A percentile compares a stretch with the other conserved stretches of the same genome.
These are phyloP conservation scores for Aspergillus costaricaensis DNA, from an alignment of 2,329 filamentous ascomycete genomes.

Conservation along the genomic window DNA sequence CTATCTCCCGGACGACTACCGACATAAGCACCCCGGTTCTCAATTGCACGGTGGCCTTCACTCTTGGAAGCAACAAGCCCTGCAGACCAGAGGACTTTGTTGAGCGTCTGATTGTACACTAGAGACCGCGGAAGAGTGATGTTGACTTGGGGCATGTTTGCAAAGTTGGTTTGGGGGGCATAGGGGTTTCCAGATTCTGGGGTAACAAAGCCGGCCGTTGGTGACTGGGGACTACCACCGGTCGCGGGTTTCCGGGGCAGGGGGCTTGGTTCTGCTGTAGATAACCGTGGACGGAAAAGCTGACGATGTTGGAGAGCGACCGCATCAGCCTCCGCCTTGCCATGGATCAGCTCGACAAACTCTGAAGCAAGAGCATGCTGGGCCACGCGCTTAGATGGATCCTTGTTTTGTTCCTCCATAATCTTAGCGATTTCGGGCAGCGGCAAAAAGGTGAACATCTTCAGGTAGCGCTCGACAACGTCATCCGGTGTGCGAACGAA, in stretches of 20 bases:
- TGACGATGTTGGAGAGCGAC: slow-evolving; percentile 61
- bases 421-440: slow-evolving; percentile 64
- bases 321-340: slow-evolving; percentile 62
- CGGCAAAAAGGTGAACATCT: slow-evolving; percentile 87
- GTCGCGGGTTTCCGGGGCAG: slow-evolving; percentile 26
- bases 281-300: slow-evolving; percentile 43
- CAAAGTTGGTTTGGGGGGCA: slow-evolving; percentile 42
- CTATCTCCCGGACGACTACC: slow-evolving; percentile 44
- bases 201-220: slow-evolving; percentile 29
- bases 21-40: slow-evolving; percentile 54
- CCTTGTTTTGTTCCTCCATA: slow-evolving; percentile 67
- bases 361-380: slow-evolving; percentile 84
- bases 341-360: slow-evolving; percentile 78
- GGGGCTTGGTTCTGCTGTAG: slow-evolving; percentile 38
- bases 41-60: slow-evolving; percentile 55
- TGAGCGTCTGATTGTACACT: slow-evolving; percentile 50
- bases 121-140: slow-evolving; percentile 53
- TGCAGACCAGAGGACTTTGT: slow-evolving; percentile 53
- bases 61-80: slow-evolving; percentile 54
- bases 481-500: slow-evolving; percentile 80
- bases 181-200: slow-evolving; percentile 40
- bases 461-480: slow-evolving; percentile 78
- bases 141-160: slow-evolving; percentile 40
- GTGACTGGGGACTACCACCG: slow-evolving; percentile 22
- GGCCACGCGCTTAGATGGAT: slow-evolving; percentile 72